A percentile compares a stretch with the other conserved stretches of the same genome.
Evolutionary conservation across 1,139 yeast genomes (phyloP).

Genomic region (Candida buenavistaensis): DNA sequence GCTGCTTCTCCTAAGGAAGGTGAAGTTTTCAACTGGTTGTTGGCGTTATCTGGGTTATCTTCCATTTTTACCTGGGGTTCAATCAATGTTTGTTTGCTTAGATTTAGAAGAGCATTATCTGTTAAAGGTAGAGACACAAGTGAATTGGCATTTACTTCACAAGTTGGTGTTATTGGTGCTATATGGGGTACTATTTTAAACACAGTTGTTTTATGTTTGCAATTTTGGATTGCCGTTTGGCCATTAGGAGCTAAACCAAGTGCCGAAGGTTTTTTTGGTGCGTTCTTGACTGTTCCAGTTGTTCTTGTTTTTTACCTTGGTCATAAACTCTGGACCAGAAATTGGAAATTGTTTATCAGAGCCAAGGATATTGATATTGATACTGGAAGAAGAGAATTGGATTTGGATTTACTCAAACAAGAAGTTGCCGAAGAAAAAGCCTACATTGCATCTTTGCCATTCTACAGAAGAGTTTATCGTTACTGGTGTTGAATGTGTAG

Average conservation of each 20-base stretch:
- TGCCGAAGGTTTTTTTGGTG: constrained; percentile 59
- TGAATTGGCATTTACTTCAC: constrained; percentile 71
- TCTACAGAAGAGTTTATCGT: constrained; percentile 49
- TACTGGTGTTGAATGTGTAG: constrained; percentile 72
- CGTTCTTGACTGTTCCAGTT: constrained; percentile 64
- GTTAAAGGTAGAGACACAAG: constrained; percentile 62
- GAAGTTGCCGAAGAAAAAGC: constrained; percentile 66
- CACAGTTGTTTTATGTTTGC: constrained; percentile 68
- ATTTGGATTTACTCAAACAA: constrained; percentile 62
- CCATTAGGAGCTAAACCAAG: constrained; percentile 60
- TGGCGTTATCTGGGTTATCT: constrained; percentile 81
- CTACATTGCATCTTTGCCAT: constrained; percentile 49
- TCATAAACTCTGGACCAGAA: constrained; percentile 57
- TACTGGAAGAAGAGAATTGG: constrained; percentile 69
- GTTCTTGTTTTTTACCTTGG: constrained; percentile 55
- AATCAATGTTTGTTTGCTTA: constrained; percentile 70
- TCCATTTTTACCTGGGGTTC: constrained; percentile 85
- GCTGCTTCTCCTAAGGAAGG: constrained; percentile 68
- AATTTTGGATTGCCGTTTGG: constrained; percentile 76
- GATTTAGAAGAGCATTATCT: constrained; percentile 75
- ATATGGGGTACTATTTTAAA: constrained; percentile 61
- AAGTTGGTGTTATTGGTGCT: constrained; percentile 72
- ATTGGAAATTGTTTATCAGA: constrained; percentile 48
- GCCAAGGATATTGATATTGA: constrained; percentile 62
- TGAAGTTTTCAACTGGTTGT: constrained; percentile 74